Conservation (phyloP, 805 yeast species). For the Monosporozyma unispora region DNA sequence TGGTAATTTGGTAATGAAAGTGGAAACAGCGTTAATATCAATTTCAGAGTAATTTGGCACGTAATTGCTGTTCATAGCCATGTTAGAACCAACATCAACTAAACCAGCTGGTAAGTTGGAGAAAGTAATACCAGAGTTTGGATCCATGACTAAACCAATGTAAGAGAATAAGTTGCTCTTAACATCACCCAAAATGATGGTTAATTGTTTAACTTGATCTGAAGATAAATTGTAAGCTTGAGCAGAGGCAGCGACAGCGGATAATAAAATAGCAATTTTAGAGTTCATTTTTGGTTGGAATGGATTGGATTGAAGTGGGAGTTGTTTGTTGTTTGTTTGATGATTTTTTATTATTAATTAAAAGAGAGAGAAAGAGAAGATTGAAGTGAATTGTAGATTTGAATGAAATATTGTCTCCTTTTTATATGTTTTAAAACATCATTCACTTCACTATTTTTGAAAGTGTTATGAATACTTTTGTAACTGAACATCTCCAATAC, state of each 20-base stretch:
- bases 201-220: conserved; percentile 9
- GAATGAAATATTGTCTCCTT: no score
- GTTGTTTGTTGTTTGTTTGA: no score
- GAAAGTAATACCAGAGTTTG: conserved; percentile 8
- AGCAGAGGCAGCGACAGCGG: conserved; percentile 10
- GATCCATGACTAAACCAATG: conserved; percentile 6
- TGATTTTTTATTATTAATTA: no score
- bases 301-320: no score
- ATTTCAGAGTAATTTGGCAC: conserved; percentile 25
- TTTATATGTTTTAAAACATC: no score
- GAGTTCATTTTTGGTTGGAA: conserved; percentile 8
- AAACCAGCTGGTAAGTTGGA: conserved; percentile 12
- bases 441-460: no score
- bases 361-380: no score
- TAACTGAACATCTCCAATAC: no score
- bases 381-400: no score
- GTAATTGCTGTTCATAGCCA: conserved; percentile 29
- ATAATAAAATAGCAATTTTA: conserved; percentile 8
- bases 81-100: conserved; percentile 12
- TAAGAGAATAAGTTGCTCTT: conserved; percentile 8
- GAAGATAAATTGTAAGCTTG: conserved; percentile 9
- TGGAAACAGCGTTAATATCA: conserved; percentile 20
- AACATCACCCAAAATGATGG: conserved; percentile 12
- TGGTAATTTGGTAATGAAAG: conserved; percentile 25
- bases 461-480: no score